Base-by-base conservation (phyloP, 2,329 filamentous ascomycete species). In the Calonectria honghensis region DNA sequence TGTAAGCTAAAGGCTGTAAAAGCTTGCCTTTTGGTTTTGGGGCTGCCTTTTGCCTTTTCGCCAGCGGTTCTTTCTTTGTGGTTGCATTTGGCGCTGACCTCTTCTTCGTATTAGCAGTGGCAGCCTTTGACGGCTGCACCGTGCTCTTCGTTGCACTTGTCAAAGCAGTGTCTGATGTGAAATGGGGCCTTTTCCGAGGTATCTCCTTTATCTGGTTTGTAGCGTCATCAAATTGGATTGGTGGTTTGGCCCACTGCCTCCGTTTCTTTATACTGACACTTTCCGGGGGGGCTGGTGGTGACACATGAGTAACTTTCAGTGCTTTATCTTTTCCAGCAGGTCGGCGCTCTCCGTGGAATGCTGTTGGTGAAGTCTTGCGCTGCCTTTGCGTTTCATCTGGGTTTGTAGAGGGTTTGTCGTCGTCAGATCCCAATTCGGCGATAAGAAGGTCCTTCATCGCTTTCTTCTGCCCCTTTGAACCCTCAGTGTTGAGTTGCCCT, bases 231-330 rank as follows among this genome's bases (percentile, higher is more conserved):
- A 86, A 84, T 4, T 80, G 72, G 3, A 86, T 69, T 1, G 85
- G 82, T 1, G 81, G 70, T 59, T 86, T 86, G 1, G 84, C 78
- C 31, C 82, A 78, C 73, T 85, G 85, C 65, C 79, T 84, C n/a
- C 78, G 77, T 39, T 78, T 84, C 68, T 66, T 81, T 7, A 20
- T 52, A 29, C 73, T 75, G 1, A 27, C 31, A 11, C 57, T 63
- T n/a, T 61, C 35, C 20, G 50, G 75, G 5, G 27, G 24, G 16
- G n/a, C 27, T 31, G 63, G 24, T 20, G 37, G 50, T 27, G 50
- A 37, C 13, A 24, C 54, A 6, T 39, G 32, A 7, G 20, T 13
- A 29, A 1, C 14, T 41, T 63, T 11, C 14, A 14, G 10, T 16
- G 10, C 20, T 64, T 35, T 50, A 5, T 64, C 29, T 9, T 27